A percentile compares a stretch with the other conserved stretches of the same genome.
phyloP scores from a whole-genome alignment of 495 filamentous ascomycete species.

The Ascodesmis nigricans region DNA sequence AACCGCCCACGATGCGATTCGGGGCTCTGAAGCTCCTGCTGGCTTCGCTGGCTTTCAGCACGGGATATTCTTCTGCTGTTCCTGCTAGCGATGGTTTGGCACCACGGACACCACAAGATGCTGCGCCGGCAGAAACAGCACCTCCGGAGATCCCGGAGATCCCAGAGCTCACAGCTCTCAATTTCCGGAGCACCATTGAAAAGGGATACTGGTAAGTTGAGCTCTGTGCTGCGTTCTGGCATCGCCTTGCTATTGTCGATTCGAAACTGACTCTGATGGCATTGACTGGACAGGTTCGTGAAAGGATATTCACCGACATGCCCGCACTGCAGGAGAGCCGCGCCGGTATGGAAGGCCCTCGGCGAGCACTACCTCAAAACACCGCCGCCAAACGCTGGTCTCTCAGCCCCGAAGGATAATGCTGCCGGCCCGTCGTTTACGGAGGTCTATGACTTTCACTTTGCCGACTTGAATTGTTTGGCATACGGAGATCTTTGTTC shows the following conservation, averaged over 20 bases:
- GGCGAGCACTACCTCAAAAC: conserved; percentile 96
- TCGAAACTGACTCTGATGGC: neutral
- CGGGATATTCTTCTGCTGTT: neutral
- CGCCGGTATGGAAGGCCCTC: conserved; percentile 73
- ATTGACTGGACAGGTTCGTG: conserved; percentile 35
- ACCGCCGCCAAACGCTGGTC: conserved; percentile 25
- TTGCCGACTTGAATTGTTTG: conserved; percentile 64
- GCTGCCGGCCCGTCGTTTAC: conserved; percentile 26
- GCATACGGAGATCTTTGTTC: conserved; percentile 53
- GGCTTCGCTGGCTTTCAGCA: conserved; percentile 1
- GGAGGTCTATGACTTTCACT: conserved; percentile 77
- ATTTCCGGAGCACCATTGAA: conserved; percentile 15
- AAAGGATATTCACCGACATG: conserved; percentile 46
- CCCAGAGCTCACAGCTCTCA: conserved; percentile 14
- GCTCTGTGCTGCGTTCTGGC: neutral
- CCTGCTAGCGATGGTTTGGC: too few relatives aligned
- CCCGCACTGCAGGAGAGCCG: conserved; percentile 54
- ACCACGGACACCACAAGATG: neutral
- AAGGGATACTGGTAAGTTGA: conserved; percentile 19
- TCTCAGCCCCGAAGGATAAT: conserved; percentile 18
- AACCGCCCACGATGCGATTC: conserved; percentile 6
- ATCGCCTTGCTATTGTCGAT: conserved; percentile 1
- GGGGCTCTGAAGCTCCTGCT: conserved; percentile 2
- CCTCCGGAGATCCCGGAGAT: conserved; percentile 12
- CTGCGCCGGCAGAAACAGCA: conserved; percentile 5